These are phyloP conservation scores for Cladosporium sp. DNA, from an alignment of 2,329 filamentous ascomycete species.

Conservation along the genomic window DNA sequence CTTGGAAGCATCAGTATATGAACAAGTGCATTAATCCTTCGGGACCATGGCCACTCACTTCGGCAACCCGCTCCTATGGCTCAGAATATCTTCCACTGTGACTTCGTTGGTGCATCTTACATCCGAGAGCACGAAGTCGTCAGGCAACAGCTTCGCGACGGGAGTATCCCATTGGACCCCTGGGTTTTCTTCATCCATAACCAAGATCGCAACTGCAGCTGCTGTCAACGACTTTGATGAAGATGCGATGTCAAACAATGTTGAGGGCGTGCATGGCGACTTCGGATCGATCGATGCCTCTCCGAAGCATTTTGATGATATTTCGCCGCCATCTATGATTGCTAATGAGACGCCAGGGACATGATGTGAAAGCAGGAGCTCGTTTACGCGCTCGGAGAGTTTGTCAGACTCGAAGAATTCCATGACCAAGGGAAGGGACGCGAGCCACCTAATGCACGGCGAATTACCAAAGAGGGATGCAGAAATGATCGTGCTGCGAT, in stretches of 20 bases:
- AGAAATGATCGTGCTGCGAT: too few relatives aligned
- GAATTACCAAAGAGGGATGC: too few relatives aligned
- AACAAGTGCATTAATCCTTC: too few relatives aligned
- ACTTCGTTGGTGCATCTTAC: slow-evolving; percentile 43
- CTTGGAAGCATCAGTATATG: slow-evolving; percentile 18
- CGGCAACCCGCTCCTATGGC: slow-evolving; percentile 48
- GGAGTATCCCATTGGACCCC: slow-evolving; percentile 43
- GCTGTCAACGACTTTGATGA: slow-evolving; percentile 52
- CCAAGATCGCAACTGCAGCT: slow-evolving; percentile 45
- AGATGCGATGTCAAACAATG: slow-evolving; percentile 51
- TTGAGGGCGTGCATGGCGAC: slow-evolving; percentile 39
- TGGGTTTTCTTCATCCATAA: slow-evolving; percentile 31
- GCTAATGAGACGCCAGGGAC: slow-evolving; percentile 46
- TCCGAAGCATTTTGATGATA: slow-evolving; percentile 38
- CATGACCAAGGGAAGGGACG: background rate
- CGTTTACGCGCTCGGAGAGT: background rate
- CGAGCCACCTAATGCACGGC: too few relatives aligned
- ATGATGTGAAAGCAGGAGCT: slow-evolving; percentile 31
- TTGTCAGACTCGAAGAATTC: background rate
- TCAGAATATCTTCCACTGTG: slow-evolving; percentile 50
- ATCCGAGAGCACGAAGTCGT: slow-evolving; percentile 48
- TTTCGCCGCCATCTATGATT: slow-evolving; percentile 41
- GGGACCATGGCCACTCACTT: slow-evolving; percentile 33
- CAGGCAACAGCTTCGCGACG: slow-evolving; percentile 42
- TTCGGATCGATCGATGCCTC: slow-evolving; percentile 31